Percentiles rank a stretch among this genome's conserved stretches.
Evolutionary conservation across 129 eudicot species (phyloP).

Genomic region (Saussurea involucrata): DNA sequence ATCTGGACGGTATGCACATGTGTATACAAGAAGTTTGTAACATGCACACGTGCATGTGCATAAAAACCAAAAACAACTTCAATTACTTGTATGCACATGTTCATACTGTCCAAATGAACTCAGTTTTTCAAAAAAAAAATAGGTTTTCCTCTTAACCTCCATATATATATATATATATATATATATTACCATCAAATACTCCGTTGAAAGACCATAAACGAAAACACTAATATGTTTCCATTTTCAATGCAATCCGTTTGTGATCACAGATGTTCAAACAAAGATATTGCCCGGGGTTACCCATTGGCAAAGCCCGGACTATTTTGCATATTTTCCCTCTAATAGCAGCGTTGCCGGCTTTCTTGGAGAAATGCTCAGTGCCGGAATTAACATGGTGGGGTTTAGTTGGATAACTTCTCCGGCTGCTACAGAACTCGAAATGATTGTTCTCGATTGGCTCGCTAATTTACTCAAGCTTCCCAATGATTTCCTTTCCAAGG

Average conservation of each 20-base stretch:
- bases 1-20: too few species aligned
- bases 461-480: slow-evolving; percentile 88
- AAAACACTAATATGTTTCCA: not conserved
- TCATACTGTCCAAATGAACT: too few species aligned
- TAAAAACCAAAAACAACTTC: too few species aligned
- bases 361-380: slow-evolving; percentile 98
- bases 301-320: slow-evolving; percentile 98
- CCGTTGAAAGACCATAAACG: not conserved
- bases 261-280: slow-evolving; percentile 57
- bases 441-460: slow-evolving; percentile 96
- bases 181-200: not conserved
- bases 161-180: not conserved
- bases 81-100: too few species aligned
- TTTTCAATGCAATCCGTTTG: slow-evolving; percentile 1
- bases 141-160: too few species aligned
- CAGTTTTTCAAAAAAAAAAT: too few species aligned
- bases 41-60: too few species aligned
- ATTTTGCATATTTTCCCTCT: slow-evolving; percentile 75
- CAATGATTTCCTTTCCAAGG: slow-evolving; percentile 73
- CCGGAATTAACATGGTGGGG: slow-evolving; percentile 94
- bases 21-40: too few species aligned
- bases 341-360: slow-evolving; percentile 95
- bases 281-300: slow-evolving; percentile 95
- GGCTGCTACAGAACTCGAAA: slow-evolving; percentile 96
- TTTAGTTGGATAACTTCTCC: slow-evolving; percentile 99